phyloP scores from a whole-genome alignment of 2,329 filamentous ascomycete genomes.

The Epichloe aotearoae region DNA sequence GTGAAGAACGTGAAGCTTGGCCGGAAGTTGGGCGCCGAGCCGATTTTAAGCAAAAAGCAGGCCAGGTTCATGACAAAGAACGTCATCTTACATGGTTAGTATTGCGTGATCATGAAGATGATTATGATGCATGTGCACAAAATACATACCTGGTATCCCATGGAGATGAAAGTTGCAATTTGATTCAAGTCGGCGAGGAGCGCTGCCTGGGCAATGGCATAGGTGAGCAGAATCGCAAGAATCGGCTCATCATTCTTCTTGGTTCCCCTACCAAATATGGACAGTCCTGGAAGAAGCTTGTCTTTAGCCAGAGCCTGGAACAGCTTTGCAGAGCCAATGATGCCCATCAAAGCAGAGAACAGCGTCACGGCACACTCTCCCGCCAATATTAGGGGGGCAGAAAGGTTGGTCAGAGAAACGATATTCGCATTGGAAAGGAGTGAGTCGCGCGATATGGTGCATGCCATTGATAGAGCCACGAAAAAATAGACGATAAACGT shows the following conservation, averaged over 20 bases:
- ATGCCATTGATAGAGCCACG: conserved; percentile 66
- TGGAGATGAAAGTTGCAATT: conserved; percentile 80
- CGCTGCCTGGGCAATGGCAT: conserved; percentile 60
- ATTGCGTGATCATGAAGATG: background rate
- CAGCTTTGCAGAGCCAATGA: conserved; percentile 74
- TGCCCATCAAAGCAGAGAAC: conserved; percentile 78
- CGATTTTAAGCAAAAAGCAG: conserved; percentile 75
- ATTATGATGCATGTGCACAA: no score
- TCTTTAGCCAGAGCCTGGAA: conserved; percentile 74
- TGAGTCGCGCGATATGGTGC: conserved; percentile 60
- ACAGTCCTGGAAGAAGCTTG: conserved; percentile 62
- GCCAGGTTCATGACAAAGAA: conserved; percentile 82
- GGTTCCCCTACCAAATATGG: conserved; percentile 61
- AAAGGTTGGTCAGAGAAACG: conserved; percentile 71
- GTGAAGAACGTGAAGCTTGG: conserved; percentile 84
- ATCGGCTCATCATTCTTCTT: conserved; percentile 61
- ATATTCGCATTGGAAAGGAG: conserved; percentile 66
- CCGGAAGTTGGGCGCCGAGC: conserved; percentile 78
- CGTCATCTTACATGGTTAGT: conserved; percentile 48
- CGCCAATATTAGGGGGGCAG: conserved; percentile 58
- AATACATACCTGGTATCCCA: conserved; percentile 59
- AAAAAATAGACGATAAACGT: conserved; percentile 66
- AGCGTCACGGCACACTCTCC: conserved; percentile 74
- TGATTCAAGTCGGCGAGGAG: conserved; percentile 77
- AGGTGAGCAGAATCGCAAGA: conserved; percentile 64